Base-by-base conservation (phyloP, 495 filamentous ascomycete species). In the Trypethelium eluteriae region DNA sequence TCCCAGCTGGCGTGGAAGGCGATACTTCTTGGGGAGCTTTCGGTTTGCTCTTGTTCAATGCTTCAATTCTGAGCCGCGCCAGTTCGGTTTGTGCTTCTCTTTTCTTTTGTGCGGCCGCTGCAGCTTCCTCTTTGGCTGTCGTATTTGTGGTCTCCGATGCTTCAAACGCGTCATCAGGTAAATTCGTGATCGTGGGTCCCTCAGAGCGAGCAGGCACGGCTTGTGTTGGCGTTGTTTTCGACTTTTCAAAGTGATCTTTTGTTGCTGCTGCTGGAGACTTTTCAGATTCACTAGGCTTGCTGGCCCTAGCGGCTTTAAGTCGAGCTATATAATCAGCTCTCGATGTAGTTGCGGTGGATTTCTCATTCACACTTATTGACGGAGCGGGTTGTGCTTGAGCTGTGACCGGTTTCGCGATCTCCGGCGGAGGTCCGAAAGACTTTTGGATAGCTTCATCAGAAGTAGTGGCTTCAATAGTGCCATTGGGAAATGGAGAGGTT, bases 311-410 rank as follows among this genome's bases (percentile, higher is more conserved):
- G 47, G 90, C 89, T 62, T 90, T 80, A 72, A 91, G 84, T 53
- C 85, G 82, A 18, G 89, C 88, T 70, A 90, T 90, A 49, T 89
- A 82, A 67, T 91, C 88, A 69, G 91, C 91, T 38, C 89, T 82
- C 7, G 84, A 81, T 38, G 38, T 18, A 2, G 10, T 49, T 53
- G 64, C 32, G 36, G 9, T 18, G 4, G 59, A n/a, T 32, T 62
- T 11, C 36, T 38, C 32, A 36, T 14, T 4, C 6, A 38, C 32
- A 6, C 4, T 38, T 16, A 6, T 53, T 53, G n/a, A 14, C 2
- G 49, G 18, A 25, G 49, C 18, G 5, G 49, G 49, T 16, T 25
- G 25, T 25, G 25, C 25, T 25, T 25, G 25, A 25, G 49, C n/a
- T n/a, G 49, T 5, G n/a, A n/a, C 18, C 10, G 49, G n/a, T 53